Percentiles rank a stretch among this genome's conserved stretches.
Conservation (phyloP, 2,329 filamentous ascomycete genomes). For the Dactylellina cionopaga region DNA sequence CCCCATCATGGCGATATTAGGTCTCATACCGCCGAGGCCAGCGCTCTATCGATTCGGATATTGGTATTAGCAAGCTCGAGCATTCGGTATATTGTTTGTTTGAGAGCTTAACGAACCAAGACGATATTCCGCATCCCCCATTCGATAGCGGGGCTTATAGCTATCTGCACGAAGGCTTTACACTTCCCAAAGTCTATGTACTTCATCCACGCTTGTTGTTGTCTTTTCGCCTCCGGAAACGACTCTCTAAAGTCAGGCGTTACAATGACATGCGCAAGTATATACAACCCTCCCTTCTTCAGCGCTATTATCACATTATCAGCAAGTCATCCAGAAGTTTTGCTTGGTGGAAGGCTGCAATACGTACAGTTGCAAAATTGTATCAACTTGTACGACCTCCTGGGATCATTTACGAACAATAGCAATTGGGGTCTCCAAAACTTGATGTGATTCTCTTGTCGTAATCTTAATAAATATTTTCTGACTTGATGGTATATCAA, state of each 20-base stretch:
- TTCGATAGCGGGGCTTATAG: slow-evolving; percentile 81
- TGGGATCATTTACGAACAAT: slow-evolving; percentile 81
- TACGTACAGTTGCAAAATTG: slow-evolving; percentile 80
- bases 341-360: background rate
- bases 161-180: slow-evolving; percentile 88
- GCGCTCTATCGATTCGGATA: slow-evolving; percentile 61
- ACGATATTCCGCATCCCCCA: slow-evolving; percentile 88
- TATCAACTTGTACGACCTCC: slow-evolving; percentile 83
- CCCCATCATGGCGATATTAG: slow-evolving; percentile 83
- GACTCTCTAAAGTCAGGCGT: slow-evolving; percentile 81
- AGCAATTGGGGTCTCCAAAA: slow-evolving; percentile 89
- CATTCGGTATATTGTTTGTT: slow-evolving; percentile 57
- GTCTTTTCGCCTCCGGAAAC: slow-evolving; percentile 80
- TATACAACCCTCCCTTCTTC: slow-evolving; percentile 86
- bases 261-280: slow-evolving; percentile 87
- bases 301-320: slow-evolving; percentile 64
- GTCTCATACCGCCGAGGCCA: slow-evolving; percentile 85
- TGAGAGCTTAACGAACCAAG: slow-evolving; percentile 61
- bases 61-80: background rate
- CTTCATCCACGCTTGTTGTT: slow-evolving; percentile 84
- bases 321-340: background rate
- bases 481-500: slow-evolving; percentile 88
- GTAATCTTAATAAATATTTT: slow-evolving; percentile 84
- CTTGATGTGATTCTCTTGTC: slow-evolving; percentile 83
- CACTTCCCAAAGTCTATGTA: slow-evolving; percentile 87